Base-by-base conservation (phyloP, 768 basidiomycete species). In the Leccinum uliginosum region DNA sequence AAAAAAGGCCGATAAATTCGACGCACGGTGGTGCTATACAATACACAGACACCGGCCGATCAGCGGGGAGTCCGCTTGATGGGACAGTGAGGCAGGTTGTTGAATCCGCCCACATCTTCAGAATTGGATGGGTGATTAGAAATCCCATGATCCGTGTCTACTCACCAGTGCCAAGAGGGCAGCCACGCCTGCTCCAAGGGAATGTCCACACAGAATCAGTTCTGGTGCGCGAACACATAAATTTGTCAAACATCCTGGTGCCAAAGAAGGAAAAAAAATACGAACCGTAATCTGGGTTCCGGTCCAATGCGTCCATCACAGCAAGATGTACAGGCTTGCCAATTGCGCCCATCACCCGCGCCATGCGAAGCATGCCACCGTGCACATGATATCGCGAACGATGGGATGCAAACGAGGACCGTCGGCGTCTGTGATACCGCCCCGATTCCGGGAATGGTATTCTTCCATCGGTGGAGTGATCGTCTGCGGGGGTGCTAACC, bases 71-170 rank as follows among this genome's bases (percentile, higher is more conserved):
- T 7, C 89, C 89, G 58, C 87, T 87, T 27, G 85, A 82, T 46
- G 77, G 74, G 35, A 78, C 75, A 7, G 82, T 93, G 43, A 86
- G 75, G 60, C 91, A 91, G 2, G 86, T 92, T 59, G 74, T 78
- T 19, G 89, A 88, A 66, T 91, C 88, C 1, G 90, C 88, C 91
- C 91, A 93, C 82, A 89, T 87, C 90, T 91, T 53, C 34, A 30
- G 24, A 44, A n/a, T 53, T 48, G 47, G 55, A 30, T 40, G 38
- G 24, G 29, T 43, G 14, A 17, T 10, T 32, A 17, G 1, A n/a
- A 23, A 56, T 44, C 30, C 7, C 12, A 29, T 34, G 6, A 49
- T 52, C 24, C 6, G 43, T 17, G 8, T 47, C 34, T 30, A 70
- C 83, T 67, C 62, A 87, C 88, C 73, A 93, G 72, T 45, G 85